Percentiles rank a stretch among this genome's conserved stretches.
Conservation (phyloP, 768 basidiomycete species). For the Suillus americanus region DNA sequence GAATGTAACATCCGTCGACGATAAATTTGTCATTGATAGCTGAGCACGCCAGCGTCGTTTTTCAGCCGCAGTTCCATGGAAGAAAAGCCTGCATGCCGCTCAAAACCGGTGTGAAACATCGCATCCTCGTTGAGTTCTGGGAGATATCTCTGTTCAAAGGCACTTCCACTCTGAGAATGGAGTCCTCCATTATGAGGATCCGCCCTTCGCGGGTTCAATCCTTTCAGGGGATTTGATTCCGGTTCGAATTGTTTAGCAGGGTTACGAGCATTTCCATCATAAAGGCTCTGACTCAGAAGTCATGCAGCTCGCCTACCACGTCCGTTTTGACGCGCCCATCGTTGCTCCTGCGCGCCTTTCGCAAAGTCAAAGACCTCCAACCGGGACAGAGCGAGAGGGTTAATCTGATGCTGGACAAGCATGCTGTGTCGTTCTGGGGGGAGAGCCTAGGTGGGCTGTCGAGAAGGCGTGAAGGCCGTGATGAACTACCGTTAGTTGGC, state of each 20-base stretch:
- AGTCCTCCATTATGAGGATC: conserved; percentile 37
- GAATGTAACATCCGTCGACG: neutral
- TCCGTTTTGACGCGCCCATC: conserved; percentile 51
- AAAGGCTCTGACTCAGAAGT: conserved; percentile 68
- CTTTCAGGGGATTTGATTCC: neutral
- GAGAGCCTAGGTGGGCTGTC: conserved; percentile 44
- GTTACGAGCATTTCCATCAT: conserved; percentile 76
- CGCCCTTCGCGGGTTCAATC: conserved; percentile 29
- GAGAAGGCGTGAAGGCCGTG: conserved; percentile 43
- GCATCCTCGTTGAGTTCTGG: no score
- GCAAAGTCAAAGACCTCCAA: conserved; percentile 46
- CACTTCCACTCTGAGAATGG: no score
- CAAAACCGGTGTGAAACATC: no score
- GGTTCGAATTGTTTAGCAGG: conserved; percentile 26
- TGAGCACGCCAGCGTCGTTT: no score
- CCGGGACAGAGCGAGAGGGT: conserved; percentile 45
- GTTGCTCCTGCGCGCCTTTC: conserved; percentile 65
- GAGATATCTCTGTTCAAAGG: no score
- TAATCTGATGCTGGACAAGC: conserved; percentile 55
- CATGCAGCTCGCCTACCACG: conserved; percentile 54
- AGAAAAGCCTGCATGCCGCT: conserved; percentile 34
- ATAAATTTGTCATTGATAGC: neutral
- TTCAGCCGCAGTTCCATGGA: no score
- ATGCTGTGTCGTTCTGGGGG: conserved; percentile 69
- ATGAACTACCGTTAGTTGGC: conserved; percentile 30